These are phyloP conservation scores for Pseudocercospora fijiensis DNA, from an alignment of 2,329 filamentous ascomycete genomes.

Conservation along the genomic window DNA sequence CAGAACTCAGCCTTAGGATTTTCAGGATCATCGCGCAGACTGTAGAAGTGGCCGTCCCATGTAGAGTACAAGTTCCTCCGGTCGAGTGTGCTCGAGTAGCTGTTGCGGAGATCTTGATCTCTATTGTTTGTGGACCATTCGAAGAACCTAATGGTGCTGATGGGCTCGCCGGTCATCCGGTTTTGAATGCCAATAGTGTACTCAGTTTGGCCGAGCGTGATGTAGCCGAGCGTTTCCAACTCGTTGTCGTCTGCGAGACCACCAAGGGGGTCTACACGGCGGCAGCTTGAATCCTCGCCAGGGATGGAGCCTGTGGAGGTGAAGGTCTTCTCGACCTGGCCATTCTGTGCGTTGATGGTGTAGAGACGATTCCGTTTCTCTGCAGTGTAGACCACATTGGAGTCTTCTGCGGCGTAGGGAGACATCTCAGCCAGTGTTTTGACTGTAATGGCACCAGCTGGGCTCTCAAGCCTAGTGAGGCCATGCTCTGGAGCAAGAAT, in stretches of 20 bases:
- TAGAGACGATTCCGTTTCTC: slow-evolving; percentile 88
- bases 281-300: slow-evolving; percentile 72
- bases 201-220: slow-evolving; percentile 81
- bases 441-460: slow-evolving; percentile 61
- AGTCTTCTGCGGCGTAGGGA: slow-evolving; percentile 72
- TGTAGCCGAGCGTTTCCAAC: slow-evolving; percentile 75
- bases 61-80: slow-evolving; percentile 84
- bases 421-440: slow-evolving; percentile 79
- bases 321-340: slow-evolving; percentile 79
- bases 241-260: slow-evolving; percentile 55
- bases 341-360: slow-evolving; percentile 82
- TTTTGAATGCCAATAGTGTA: slow-evolving; percentile 87
- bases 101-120: slow-evolving; percentile 80
- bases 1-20: slow-evolving; percentile 28
- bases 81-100: slow-evolving; percentile 79
- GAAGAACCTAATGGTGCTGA: slow-evolving; percentile 87
- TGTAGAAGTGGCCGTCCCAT: slow-evolving; percentile 80
- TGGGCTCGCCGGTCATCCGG: slow-evolving; percentile 66
- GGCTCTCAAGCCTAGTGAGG: slow-evolving; percentile 57
- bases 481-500: slow-evolving; percentile 72
- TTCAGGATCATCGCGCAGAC: slow-evolving; percentile 62
- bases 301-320: slow-evolving; percentile 67
- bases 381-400: slow-evolving; percentile 82
- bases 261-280: slow-evolving; percentile 61
- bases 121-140: slow-evolving; percentile 94